Percentiles rank a stretch among this genome's conserved stretches.
Conservation (phyloP, 768 basidiomycete species). For the Pluteus cervinus region DNA sequence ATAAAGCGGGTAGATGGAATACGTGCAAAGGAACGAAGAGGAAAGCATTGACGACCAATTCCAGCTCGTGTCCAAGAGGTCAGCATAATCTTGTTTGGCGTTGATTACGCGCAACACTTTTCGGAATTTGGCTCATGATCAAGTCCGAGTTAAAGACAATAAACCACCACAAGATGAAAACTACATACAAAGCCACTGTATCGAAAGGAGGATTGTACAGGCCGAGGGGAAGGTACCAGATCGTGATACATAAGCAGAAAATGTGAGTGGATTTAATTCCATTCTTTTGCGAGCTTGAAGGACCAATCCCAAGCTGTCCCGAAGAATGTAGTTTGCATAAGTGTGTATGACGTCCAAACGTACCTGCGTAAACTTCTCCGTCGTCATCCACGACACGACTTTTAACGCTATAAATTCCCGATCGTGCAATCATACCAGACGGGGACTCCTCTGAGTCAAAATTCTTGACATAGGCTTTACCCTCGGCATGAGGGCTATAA, state of each 20-base stretch:
- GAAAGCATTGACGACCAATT: not conserved
- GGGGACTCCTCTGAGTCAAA: slow-evolving; percentile 69
- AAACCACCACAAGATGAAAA: not conserved
- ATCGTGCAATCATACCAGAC: slow-evolving; percentile 80
- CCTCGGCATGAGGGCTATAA: slow-evolving; percentile 69
- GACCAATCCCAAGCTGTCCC: slow-evolving; percentile 74
- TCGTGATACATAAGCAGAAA: slow-evolving; percentile 4
- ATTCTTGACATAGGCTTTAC: slow-evolving; percentile 64
- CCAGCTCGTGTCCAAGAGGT: too few species aligned
- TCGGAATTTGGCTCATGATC: too few species aligned
- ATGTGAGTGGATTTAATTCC: slow-evolving; percentile 39
- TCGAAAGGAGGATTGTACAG: slow-evolving; percentile 11
- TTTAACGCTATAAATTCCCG: slow-evolving; percentile 69
- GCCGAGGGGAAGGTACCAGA: not conserved
- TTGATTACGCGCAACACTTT: too few species aligned
- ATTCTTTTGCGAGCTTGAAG: slow-evolving; percentile 92
- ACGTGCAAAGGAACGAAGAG: not conserved
- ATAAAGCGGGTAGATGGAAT: not conserved
- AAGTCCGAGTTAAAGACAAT: slow-evolving; percentile 2
- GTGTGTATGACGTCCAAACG: slow-evolving; percentile 19
- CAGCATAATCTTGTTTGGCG: too few species aligned
- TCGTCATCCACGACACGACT: slow-evolving; percentile 91
- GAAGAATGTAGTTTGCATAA: too few species aligned
- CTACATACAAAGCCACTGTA: slow-evolving; percentile 4
- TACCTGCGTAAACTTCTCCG: slow-evolving; percentile 71